Evolutionary conservation across 2,329 filamentous ascomycete species (phyloP).

Genomic region (Cladosporium velox): DNA sequence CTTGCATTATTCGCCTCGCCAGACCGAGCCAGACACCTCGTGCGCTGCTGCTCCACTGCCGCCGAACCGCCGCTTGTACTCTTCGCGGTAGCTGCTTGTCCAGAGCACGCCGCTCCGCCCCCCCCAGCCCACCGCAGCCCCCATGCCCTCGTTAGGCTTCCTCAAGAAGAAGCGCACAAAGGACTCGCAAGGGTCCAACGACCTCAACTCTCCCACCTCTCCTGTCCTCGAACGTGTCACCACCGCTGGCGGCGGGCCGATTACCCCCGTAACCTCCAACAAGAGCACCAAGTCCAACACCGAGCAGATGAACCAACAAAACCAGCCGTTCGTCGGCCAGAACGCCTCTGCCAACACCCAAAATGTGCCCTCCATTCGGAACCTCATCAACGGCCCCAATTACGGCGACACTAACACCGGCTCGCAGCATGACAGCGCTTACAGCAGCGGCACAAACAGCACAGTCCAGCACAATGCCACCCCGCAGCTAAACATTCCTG

Average conservation of each 20-base stretch:
- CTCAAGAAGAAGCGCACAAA: slow-evolving; percentile 99
- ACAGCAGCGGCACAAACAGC: slow-evolving; percentile 35
- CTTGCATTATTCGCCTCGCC: slow-evolving; percentile 21
- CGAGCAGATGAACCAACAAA: slow-evolving; percentile 23
- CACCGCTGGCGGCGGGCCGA: slow-evolving; percentile 31
- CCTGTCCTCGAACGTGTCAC: slow-evolving; percentile 58
- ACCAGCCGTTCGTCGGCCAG: slow-evolving; percentile 43
- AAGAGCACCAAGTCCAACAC: slow-evolving; percentile 28
- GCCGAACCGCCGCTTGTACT: slow-evolving; percentile 7
- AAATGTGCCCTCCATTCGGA: slow-evolving; percentile 78
- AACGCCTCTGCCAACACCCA: slow-evolving; percentile 45
- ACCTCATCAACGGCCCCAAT: slow-evolving; percentile 71
- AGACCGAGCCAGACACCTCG: slow-evolving; percentile 4
- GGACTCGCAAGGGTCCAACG: slow-evolving; percentile 66
- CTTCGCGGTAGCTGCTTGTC: slow-evolving; percentile 18
- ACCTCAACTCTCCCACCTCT: slow-evolving; percentile 67
- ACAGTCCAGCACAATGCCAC: slow-evolving; percentile 43
- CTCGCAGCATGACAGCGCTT: slow-evolving; percentile 42
- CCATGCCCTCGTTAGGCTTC: slow-evolving; percentile 93
- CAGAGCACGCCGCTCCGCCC: slow-evolving; percentile 22
- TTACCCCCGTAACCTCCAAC: slow-evolving; percentile 54
- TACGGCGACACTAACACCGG: slow-evolving; percentile 36
- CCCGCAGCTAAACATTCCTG: slow-evolving; percentile 38
- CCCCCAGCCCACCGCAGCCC: slow-evolving; percentile 22
- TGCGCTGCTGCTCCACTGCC: slow-evolving; percentile 15